Evolutionary conservation across 148 eudicot species (phyloP), one percentile per base, ranked within the genome.

Genomic region (Polygonum maritimum): DNA sequence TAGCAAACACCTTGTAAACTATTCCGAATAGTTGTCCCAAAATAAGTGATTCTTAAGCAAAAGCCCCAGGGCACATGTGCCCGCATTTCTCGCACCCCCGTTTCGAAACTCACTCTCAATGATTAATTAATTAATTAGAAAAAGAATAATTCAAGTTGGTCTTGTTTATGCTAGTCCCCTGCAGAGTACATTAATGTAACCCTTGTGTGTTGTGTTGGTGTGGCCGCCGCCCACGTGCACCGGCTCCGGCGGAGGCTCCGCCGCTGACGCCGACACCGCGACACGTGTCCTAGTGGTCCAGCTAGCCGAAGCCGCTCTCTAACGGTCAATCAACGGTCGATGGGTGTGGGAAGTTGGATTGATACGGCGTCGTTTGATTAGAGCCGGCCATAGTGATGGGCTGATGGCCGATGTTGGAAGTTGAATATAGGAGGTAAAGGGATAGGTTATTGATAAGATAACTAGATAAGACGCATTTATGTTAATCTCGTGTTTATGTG

Each of bases 21-120:
- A 62, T 62, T 62, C 31, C 69, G 69, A 62, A 62, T 62, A 62
- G 69, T 62, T 62, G 69, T 62, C 69, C 69, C 69, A 62, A 62
- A 62, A 62, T 62, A 62, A 62, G 69, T 62, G 69, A 62, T 62
- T 62, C 16, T 62, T 26, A 62, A 26, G 69, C 69, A 62, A 62
- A 62, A 38, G 16, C 2, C 36, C 12, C 55, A 26, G 69, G 69
- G 69, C 38, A 33, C 69, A 62, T 62, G 69, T 62, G 69, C 38
- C 38, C 69, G 69, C 69, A 3, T 62, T 62, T 31, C 39, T 13
- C 38, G 69, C 38, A 38, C 38, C 31, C 2, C 69, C 69, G 69
- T 62, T 62, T 62, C 67, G 67, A 60, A 60, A 60, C 67, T 1
- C 33, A 58, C 65, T 58, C 65, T 58, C 6, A n/a, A 41, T 40